These are phyloP conservation scores for Cudoniella acicularis DNA, from an alignment of 495 filamentous ascomycete genomes.

Conservation along the genomic window DNA sequence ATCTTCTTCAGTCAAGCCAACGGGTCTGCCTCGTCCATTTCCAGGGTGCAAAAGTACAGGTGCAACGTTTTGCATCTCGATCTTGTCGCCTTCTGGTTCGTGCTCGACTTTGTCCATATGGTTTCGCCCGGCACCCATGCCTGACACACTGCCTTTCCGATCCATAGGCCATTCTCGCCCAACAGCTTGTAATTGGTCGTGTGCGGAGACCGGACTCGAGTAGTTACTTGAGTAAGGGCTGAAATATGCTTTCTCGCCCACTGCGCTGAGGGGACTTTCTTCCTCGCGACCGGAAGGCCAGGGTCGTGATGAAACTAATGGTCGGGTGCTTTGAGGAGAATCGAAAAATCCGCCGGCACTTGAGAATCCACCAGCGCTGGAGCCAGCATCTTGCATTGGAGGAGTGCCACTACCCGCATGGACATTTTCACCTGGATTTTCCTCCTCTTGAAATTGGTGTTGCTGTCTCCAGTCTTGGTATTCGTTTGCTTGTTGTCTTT, in stretches of 20 bases:
- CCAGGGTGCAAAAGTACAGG: slow-evolving; percentile 20
- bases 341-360: slow-evolving; percentile 25
- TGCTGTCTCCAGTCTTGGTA: slow-evolving; percentile 14
- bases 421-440: neutral
- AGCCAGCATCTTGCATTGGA: neutral
- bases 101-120: slow-evolving; percentile 3
- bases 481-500: slow-evolving; percentile 10
- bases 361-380: too few species aligned
- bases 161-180: slow-evolving; percentile 13
- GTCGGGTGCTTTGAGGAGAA: slow-evolving; percentile 20
- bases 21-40: slow-evolving; percentile 6
- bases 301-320: neutral
- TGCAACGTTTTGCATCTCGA: slow-evolving; percentile 20
- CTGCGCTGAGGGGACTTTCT: slow-evolving; percentile 10
- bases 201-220: slow-evolving; percentile 16
- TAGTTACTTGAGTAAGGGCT: slow-evolving; percentile 25
- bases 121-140: neutral
- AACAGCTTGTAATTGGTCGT: slow-evolving; percentile 6
- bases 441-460: neutral
- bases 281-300: slow-evolving; percentile 6
- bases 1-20: slow-evolving; percentile 7
- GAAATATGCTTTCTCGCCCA: slow-evolving; percentile 21
- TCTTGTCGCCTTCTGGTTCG: slow-evolving; percentile 3
- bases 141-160: slow-evolving; percentile 2
- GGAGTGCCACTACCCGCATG: neutral